These are phyloP conservation scores for Arthrobotrys sinensis DNA, from an alignment of 2,329 filamentous ascomycete genomes.

Conservation along the genomic window DNA sequence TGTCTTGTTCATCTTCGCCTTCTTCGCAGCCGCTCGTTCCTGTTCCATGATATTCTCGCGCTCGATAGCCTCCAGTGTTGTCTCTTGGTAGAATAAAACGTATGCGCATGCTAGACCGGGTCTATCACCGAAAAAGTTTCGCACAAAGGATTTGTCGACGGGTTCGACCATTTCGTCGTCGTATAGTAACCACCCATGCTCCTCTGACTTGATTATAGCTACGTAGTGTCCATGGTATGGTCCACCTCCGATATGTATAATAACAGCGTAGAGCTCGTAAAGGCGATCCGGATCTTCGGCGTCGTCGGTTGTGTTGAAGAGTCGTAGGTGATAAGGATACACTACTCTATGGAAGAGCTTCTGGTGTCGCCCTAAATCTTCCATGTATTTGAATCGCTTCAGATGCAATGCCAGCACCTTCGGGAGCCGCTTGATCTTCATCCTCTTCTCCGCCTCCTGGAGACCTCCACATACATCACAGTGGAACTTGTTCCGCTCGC, in stretches of 20 bases:
- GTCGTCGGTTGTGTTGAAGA: slow-evolving; percentile 98
- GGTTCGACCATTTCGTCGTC: slow-evolving; percentile 99
- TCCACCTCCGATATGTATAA: slow-evolving; percentile 96
- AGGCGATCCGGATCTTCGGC: slow-evolving; percentile 92
- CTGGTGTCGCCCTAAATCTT: slow-evolving; percentile 91
- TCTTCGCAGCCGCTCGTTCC: slow-evolving; percentile 61
- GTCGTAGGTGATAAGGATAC: slow-evolving; percentile 94
- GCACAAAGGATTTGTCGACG: slow-evolving; percentile 92
- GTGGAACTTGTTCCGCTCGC: slow-evolving; percentile 98
- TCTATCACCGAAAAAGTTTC: slow-evolving; percentile 96
- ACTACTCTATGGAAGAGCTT: slow-evolving; percentile 98
- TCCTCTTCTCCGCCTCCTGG: slow-evolving; percentile 97
- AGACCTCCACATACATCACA: slow-evolving; percentile 97
- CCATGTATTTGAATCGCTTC: slow-evolving; percentile 98
- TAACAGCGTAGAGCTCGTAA: slow-evolving; percentile 96
- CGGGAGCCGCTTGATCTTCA: slow-evolving; percentile 97
- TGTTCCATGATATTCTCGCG: slow-evolving; percentile 63
- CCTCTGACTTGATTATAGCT: slow-evolving; percentile 96
- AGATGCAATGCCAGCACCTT: slow-evolving; percentile 92
- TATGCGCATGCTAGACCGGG: slow-evolving; percentile 92
- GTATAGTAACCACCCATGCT: slow-evolving; percentile 94
- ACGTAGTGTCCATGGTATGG: slow-evolving; percentile 99
- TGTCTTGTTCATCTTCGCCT: slow-evolving; percentile 55
- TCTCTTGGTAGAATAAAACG: slow-evolving; percentile 98
- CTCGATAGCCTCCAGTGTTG: slow-evolving; percentile 77